Conservation (phyloP, 2,329 filamentous ascomycete species). For the Fusarium continuum region DNA sequence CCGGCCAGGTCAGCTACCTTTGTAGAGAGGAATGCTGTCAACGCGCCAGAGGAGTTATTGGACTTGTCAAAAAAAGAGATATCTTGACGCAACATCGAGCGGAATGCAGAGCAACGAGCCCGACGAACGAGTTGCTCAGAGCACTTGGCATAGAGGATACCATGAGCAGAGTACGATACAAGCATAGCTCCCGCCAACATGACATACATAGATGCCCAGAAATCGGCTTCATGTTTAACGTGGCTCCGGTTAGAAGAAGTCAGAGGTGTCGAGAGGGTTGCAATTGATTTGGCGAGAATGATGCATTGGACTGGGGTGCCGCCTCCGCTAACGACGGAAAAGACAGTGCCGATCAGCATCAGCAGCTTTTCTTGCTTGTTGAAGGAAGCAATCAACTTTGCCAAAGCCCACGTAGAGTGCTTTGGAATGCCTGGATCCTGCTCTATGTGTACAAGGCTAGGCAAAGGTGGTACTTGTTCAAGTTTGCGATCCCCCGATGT, state of each 20-base stretch:
- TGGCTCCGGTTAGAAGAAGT: not conserved
- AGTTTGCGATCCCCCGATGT: no score
- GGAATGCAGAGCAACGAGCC: conserved; percentile 1
- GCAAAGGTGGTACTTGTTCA: no score
- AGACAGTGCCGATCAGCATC: conserved; percentile 5
- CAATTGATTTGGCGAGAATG: conserved; percentile 42
- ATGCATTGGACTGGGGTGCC: conserved; percentile 45
- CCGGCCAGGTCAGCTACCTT: conserved; percentile 10
- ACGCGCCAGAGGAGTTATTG: conserved; percentile 33
- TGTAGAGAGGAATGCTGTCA: conserved; percentile 38
- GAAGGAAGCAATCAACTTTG: conserved; percentile 10
- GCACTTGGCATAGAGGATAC: no score
- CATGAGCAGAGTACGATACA: no score
- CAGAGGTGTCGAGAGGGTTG: not conserved
- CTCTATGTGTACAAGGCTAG: no score
- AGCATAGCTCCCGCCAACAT: no score
- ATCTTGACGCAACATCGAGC: conserved; percentile 48
- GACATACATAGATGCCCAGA: conserved; percentile 61
- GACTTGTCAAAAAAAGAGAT: conserved; percentile 51
- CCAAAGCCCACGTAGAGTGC: no score
- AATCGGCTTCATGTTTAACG: conserved; percentile 47
- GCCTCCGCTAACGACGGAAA: conserved; percentile 32
- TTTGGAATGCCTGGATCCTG: no score
- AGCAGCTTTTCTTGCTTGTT: not conserved
- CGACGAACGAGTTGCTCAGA: conserved; percentile 24